phyloP scores from a whole-genome alignment of 2,329 filamentous ascomycete genomes.

The Verticillium nonalfalfae region DNA sequence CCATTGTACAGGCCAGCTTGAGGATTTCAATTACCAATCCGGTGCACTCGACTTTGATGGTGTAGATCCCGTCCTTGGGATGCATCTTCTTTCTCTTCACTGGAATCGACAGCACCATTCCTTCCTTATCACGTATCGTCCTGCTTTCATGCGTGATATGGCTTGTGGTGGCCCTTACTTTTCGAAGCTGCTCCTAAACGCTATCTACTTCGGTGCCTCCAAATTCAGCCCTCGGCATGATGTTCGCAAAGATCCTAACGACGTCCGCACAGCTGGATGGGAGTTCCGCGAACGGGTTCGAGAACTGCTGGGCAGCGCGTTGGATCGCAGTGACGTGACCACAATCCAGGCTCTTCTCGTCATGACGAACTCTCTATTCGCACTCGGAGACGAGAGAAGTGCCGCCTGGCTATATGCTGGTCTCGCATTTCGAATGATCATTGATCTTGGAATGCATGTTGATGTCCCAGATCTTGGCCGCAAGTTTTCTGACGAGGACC shows the following conservation, averaged over 20 bases:
- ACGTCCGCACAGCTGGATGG: conserved; percentile 41
- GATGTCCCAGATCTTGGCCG: conserved; percentile 24
- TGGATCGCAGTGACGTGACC: conserved; percentile 44
- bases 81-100: conserved; percentile 43
- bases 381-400: conserved; percentile 41
- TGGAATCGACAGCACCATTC: conserved; percentile 49
- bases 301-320: conserved; percentile 35
- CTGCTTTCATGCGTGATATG: conserved; percentile 47
- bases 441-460: conserved; percentile 47
- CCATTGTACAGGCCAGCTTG: conserved; percentile 31
- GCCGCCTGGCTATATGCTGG: conserved; percentile 53
- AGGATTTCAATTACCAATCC: conserved; percentile 36
- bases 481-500: conserved; percentile 35
- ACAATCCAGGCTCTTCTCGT: conserved; percentile 48
- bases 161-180: conserved; percentile 48
- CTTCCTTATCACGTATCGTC: conserved; percentile 41
- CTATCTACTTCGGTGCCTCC: conserved; percentile 39
- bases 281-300: conserved; percentile 36
- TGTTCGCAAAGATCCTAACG: conserved; percentile 35
- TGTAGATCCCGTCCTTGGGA: conserved; percentile 42
- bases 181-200: conserved; percentile 48
- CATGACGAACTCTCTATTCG: conserved; percentile 44
- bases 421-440: conserved; percentile 48
- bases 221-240: conserved; percentile 40
- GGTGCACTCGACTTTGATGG: conserved; percentile 49